Base-by-base conservation (phyloP, 2,329 filamentous ascomycete genomes). In the Scytalidium sp. region DNA sequence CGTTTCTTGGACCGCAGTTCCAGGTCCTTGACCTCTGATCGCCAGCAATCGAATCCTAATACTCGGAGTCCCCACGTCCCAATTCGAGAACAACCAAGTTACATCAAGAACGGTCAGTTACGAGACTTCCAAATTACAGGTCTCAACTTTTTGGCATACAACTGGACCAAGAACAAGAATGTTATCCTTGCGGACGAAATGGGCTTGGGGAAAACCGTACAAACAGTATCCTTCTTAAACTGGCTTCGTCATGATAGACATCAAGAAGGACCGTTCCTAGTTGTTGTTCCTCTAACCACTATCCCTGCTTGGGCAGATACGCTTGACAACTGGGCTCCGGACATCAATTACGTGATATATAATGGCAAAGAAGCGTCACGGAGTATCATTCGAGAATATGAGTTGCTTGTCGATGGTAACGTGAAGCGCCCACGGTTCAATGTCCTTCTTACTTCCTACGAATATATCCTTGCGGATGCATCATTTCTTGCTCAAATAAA, bases 221-320 rank as follows among this genome's bases (percentile, higher is more conserved):
- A 99, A 71, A 97, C 93, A 0, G 92, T 99, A 22, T 85, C 93
- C 0, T 97, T 97, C 67, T 87, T 99, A 68, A 97, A 93, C 66
- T 99, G 94, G 93, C 79, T 99, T 52, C 88, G 90, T 48, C 93
- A 97, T 69, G 85, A 91, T 51, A 84, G 93, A 58, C 80, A 79
- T 45, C 94, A 99, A 67, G 89, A 97, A 68, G 94, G 94, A 0
- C 94, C 94, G 0, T 97, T 97, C 64, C 83, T 99, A 41, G 93
- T 97, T 52, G 90, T 97, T n/a, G 94, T 96, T 7, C 94, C 94
- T 22, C 79, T 99, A 20, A 97, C 93, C 53, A 96, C 96, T 43
- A 96, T 99, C 73, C 93, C 94, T 6, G 91, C 94, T 2, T 99
- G 94, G 94, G 94, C 90, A 42, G 94, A 99, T 64, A 99, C 94